A percentile compares a stretch with the other conserved stretches of the same genome.
These are phyloP conservation scores for Alternaria sp. DNA, from an alignment of 2,329 filamentous ascomycete genomes.

Conservation along the genomic window DNA sequence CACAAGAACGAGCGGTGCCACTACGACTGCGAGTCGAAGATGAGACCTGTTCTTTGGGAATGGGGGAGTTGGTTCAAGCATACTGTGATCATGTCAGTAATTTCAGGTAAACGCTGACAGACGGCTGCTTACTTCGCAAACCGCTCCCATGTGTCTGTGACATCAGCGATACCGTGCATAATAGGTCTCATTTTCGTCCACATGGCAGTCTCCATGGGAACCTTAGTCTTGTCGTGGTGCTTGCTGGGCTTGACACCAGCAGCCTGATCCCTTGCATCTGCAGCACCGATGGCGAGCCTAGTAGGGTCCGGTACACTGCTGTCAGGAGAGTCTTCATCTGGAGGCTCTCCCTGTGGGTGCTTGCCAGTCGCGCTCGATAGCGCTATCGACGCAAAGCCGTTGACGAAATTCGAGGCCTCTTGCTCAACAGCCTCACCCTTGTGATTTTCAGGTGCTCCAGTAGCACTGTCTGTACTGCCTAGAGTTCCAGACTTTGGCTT, in stretches of 20 bases:
- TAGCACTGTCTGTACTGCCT: slow-evolving; percentile 77
- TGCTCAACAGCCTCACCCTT: slow-evolving; percentile 84
- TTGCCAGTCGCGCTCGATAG: slow-evolving; percentile 79
- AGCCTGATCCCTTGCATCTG: slow-evolving; percentile 61
- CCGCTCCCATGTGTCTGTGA: slow-evolving; percentile 68
- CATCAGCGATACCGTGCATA: slow-evolving; percentile 69
- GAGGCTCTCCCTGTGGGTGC: slow-evolving; percentile 70
- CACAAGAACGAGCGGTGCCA: slow-evolving; percentile 52
- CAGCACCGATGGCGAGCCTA: slow-evolving; percentile 60
- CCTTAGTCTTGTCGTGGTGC: slow-evolving; percentile 76
- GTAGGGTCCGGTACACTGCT: slow-evolving; percentile 69
- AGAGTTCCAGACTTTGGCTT: slow-evolving; percentile 78
- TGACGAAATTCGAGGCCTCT: slow-evolving; percentile 82
- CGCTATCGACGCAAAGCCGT: slow-evolving; percentile 73
- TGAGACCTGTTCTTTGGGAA: slow-evolving; percentile 55
- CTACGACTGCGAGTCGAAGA: slow-evolving; percentile 54
- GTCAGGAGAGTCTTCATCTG: slow-evolving; percentile 49
- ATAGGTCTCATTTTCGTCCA: slow-evolving; percentile 77
- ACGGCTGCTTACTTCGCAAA: slow-evolving; percentile 61
- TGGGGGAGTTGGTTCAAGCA: slow-evolving; percentile 57
- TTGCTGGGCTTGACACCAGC: slow-evolving; percentile 58
- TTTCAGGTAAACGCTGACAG: neutral
- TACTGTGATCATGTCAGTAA: slow-evolving; percentile 31
- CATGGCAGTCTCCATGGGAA: slow-evolving; percentile 76
- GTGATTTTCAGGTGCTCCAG: slow-evolving; percentile 81